Evolutionary conservation across 1,284 basidiomycete genomes (phyloP), one percentile per base, ranked within the genome.

Genomic region (Cutaneotrichosporon sp.): DNA sequence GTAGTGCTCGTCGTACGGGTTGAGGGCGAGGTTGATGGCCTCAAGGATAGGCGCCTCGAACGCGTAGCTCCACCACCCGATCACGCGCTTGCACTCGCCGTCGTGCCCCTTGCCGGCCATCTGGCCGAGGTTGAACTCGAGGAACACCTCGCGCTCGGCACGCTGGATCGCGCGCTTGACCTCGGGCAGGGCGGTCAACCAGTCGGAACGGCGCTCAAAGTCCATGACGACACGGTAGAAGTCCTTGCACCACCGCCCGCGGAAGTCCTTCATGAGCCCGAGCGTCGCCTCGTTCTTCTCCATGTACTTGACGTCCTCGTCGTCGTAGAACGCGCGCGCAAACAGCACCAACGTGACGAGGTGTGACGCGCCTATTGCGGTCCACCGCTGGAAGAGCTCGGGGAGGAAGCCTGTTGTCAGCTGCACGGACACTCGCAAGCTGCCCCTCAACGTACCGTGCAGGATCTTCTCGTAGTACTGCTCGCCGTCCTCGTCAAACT

Each of bases 391-490:
- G 72, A 95, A 92, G 6, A 95, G 83, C 5, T 89, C 85, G 0
- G 93, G 93, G 3, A 95, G 85, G 81, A 95, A 95, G 0, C 80
- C 80, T 80, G 24, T 3, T 64, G 64, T 64, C 60, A 66, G 66
- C 25, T 38, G 33, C 20, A 20, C 2, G 22, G n/a, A n/a, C 11
- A 29, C 5, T n/a, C n/a, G 9, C 29, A 4, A 29, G 29, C 29
- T 29, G 29, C 29, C 29, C 4, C 8, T 46, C 47, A 20, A 49
- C 11, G 59, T 65, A 75, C 82, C 80, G 69, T 97, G 92, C 1
- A 97, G 87, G 31, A 97, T 90, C 81, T 99, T 98, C 78, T 98
- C 95, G 72, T 92, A 92, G 79, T 91, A 97, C 3, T 93, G 86
- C 77, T 95, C 92, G 22, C 97, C 97, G 69, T 98, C 95, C 56